Base-by-base conservation (phyloP, 768 basidiomycete genomes). In the Mycena leptocephala region DNA sequence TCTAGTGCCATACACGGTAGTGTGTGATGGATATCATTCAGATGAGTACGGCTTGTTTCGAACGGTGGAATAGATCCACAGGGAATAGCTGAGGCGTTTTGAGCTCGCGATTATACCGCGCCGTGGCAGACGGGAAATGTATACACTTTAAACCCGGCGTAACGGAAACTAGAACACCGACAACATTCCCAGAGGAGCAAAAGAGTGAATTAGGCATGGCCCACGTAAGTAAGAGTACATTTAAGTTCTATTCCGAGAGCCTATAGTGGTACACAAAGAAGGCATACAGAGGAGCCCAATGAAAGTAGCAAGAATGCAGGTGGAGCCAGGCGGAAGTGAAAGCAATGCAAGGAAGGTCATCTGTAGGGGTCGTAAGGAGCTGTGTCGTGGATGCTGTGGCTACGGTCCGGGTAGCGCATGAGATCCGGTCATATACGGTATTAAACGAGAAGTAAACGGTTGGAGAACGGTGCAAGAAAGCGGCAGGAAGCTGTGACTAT, bases 361-460 rank as follows among this genome's bases (percentile, higher is more conserved):
- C 62, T 56, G 71, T 72, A 59, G 14, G 43, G 53, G 69, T 73
- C 72, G 72, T 73, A 73, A 73, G 72, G 72, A 73, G 72, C 72
- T 41, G 65, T 70, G 64, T 41, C 18, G 35, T 43, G 71, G 64
- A 66, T 18, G 56, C 41, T 61, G 64, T 43, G 56, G 5, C 55
- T 43, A 37, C 72, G 20, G 55, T 59, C 55, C 28, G 46, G 41
- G 32, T 28, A 35, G 53, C 32, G 64, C 53, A 58, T 39, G n/a
- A 30, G 62, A 11, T 65, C 63, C 41, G 64, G 64, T 65, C 61
- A n/a, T 70, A 16, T 46, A 71, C 18, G 14, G n/a, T 39, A 28
- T 48, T 32, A 2, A 35, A 33, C 48, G 22, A 24, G 2, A 5
- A 26, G 4, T 4, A 26, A 16, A 35, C 16, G 24, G 6, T 35